Percentiles rank a stretch among this genome's conserved stretches.
Conservation (phyloP, 441 rosid species). For the Croton setiger region DNA sequence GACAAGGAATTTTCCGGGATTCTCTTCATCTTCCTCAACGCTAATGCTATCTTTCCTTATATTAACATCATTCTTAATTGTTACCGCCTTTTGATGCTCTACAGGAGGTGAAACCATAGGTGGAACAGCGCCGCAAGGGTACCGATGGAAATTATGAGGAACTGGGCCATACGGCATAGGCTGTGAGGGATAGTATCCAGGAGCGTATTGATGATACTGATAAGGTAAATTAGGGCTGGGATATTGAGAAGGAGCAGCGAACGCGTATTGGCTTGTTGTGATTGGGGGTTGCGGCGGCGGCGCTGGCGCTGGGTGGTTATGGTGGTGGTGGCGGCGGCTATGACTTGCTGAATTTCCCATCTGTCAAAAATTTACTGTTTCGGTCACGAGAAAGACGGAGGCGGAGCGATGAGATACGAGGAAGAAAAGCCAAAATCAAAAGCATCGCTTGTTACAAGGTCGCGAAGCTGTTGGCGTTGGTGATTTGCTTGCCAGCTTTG, state of each 20-base stretch:
- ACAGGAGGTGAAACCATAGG: slow-evolving; percentile 44
- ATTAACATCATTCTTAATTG: slow-evolving; percentile 67
- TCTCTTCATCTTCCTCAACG: slow-evolving; percentile 52
- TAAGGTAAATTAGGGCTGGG: slow-evolving; percentile 21
- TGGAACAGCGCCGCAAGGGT: slow-evolving; percentile 12
- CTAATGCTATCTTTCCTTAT: slow-evolving; percentile 67
- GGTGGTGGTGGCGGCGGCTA: slow-evolving; percentile 7
- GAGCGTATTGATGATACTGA: slow-evolving; percentile 8
- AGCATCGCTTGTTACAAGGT: slow-evolving; percentile 1
- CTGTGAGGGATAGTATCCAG: slow-evolving; percentile 2
- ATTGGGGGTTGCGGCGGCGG: slow-evolving; percentile 7
- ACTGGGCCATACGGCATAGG: not conserved
- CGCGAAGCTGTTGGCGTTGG: not conserved
- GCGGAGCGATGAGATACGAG: not conserved
- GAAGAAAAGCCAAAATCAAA: too few species aligned
- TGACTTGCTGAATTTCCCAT: slow-evolving; percentile 20
- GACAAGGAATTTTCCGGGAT: slow-evolving; percentile 57
- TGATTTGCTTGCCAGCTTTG: not conserved
- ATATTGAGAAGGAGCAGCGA: slow-evolving; percentile 21
- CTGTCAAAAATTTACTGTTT: not conserved
- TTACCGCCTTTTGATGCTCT: slow-evolving; percentile 80
- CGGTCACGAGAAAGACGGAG: not conserved
- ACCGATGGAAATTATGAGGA: slow-evolving; percentile 15
- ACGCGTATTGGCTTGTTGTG: slow-evolving; percentile 15
- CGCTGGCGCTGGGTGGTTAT: not conserved